phyloP scores from a whole-genome alignment of 2,329 filamentous ascomycete genomes.

The Myotisia sp. region DNA sequence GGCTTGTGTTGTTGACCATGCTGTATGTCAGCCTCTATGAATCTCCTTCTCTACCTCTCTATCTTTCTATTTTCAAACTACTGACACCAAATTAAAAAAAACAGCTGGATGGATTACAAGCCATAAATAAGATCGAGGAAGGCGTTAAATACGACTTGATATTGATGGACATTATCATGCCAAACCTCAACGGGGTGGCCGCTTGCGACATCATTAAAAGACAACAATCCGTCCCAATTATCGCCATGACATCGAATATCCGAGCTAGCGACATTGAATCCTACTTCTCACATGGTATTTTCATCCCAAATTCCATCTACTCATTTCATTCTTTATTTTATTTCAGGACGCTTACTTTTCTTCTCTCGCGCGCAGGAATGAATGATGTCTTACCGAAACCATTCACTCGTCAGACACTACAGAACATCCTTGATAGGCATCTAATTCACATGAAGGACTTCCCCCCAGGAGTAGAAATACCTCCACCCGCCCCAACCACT shows the following conservation, averaged over 20 bases:
- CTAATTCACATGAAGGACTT: slow-evolving; percentile 66
- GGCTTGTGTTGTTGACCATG: slow-evolving; percentile 48
- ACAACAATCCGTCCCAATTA: slow-evolving; percentile 70
- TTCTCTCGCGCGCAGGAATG: slow-evolving; percentile 54
- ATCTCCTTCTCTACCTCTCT: background rate
- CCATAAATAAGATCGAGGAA: slow-evolving; percentile 67
- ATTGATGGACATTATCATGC: slow-evolving; percentile 95
- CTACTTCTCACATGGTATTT: slow-evolving; percentile 88
- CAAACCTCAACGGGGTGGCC: slow-evolving; percentile 83
- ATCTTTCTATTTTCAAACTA: slow-evolving; percentile 6
- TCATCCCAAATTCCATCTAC: background rate
- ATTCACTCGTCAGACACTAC: slow-evolving; percentile 78
- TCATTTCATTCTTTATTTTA: too few relatives aligned
- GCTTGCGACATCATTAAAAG: slow-evolving; percentile 87
- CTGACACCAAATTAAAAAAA: slow-evolving; percentile 17
- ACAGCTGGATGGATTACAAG: slow-evolving; percentile 74
- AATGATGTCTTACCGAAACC: slow-evolving; percentile 94
- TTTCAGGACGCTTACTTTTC: too few relatives aligned
- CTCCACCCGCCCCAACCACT: slow-evolving; percentile 49
- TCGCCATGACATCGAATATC: slow-evolving; percentile 98
- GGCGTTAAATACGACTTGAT: slow-evolving; percentile 55
- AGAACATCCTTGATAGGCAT: slow-evolving; percentile 77
- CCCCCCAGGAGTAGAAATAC: slow-evolving; percentile 27
- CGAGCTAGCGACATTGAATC: slow-evolving; percentile 90
- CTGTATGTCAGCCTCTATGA: slow-evolving; percentile 34